Evolutionary conservation across 495 filamentous ascomycete species (phyloP), one percentile per base, ranked within the genome.

Genomic region (Terfezia boudieri): DNA sequence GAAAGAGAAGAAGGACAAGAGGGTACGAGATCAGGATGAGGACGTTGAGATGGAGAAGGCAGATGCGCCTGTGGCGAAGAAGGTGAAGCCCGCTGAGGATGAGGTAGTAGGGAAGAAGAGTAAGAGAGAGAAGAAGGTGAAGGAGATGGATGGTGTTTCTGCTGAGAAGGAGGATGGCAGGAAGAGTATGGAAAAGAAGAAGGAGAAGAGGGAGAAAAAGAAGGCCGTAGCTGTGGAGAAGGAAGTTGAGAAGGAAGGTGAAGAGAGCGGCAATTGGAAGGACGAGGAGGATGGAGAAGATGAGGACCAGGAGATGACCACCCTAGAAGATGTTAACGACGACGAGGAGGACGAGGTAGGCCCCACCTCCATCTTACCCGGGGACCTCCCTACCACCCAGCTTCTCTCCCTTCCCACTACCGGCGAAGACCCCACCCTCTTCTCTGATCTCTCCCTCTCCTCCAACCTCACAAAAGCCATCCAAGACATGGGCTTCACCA

Each of bases 381-480:
- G 1, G 11, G 74, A 74, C 53, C 68, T 83, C 8, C 75, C 78
- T 20, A 69, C 70, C 2, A 60, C 67, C 51, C 65, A 73, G 48
- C 61, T 70, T 11, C 69, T 83, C 20, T 70, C 73, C 37, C 69
- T 84, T 43, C 81, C 81, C 0, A 65, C 70, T 49, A 73, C 68
- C 4, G 71, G 73, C 37, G 69, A 66, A 23, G 73, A 76, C 23
- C 73, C 79, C 8, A 59, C 73, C 53, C 73, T 73, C 51, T 98
- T 98, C 65, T 67, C 76, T 16, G 85, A 95, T 53, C 74, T 98
- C 58, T 84, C 84, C 38, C 73, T 98, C 7, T 90, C 85, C 2
- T 78, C 82, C 43, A 86, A 82, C 67, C 94, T 87, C 1, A 81
- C 84, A 73, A 77, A 84, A 68, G 89, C 83, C 10, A 89, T 98